Conservation (phyloP, 2,329 filamentous ascomycete species). For the Dryadomyces quercivorus region DNA sequence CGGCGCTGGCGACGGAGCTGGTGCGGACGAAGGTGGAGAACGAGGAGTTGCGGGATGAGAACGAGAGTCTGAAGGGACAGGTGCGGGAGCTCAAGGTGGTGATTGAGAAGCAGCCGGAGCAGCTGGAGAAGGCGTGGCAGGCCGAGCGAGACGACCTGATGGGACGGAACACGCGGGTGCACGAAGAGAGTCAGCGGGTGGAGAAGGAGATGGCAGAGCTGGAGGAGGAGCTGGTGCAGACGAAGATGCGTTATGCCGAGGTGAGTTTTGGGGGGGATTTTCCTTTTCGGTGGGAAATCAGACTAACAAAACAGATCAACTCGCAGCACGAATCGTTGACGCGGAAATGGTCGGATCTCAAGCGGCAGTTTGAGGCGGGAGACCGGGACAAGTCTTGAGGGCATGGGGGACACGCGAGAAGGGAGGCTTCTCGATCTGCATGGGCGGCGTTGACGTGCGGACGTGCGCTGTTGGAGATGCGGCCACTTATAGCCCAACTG, state of each 20-base stretch:
- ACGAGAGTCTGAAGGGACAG: slow-evolving; percentile 76
- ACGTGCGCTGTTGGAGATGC: background rate
- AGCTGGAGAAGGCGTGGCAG: slow-evolving; percentile 72
- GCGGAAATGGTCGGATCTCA: slow-evolving; percentile 67
- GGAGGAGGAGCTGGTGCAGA: slow-evolving; percentile 82
- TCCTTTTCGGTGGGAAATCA: background rate
- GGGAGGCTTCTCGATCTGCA: too few relatives aligned
- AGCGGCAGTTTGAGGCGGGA: slow-evolving; percentile 36
- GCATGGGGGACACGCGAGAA: too few relatives aligned
- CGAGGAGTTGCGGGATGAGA: slow-evolving; percentile 76
- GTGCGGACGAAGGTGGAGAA: slow-evolving; percentile 91
- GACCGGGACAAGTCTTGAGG: slow-evolving; percentile 4
- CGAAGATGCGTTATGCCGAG: slow-evolving; percentile 93
- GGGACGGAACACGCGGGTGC: slow-evolving; percentile 83
- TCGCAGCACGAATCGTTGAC: slow-evolving; percentile 58
- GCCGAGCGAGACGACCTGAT: slow-evolving; percentile 85
- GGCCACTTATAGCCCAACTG: background rate
- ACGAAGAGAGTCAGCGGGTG: slow-evolving; percentile 79
- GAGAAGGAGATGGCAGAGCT: slow-evolving; percentile 87
- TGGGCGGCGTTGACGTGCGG: background rate
- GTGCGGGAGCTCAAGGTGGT: slow-evolving; percentile 75
- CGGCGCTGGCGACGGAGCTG: slow-evolving; percentile 79
- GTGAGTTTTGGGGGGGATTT: slow-evolving; percentile 44
- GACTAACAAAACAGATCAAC: slow-evolving; percentile 45
- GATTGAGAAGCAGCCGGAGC: slow-evolving; percentile 78